Evolutionary conservation across 139 green algal species (phyloP).

Genomic region (Klebsormidium nitens): DNA sequence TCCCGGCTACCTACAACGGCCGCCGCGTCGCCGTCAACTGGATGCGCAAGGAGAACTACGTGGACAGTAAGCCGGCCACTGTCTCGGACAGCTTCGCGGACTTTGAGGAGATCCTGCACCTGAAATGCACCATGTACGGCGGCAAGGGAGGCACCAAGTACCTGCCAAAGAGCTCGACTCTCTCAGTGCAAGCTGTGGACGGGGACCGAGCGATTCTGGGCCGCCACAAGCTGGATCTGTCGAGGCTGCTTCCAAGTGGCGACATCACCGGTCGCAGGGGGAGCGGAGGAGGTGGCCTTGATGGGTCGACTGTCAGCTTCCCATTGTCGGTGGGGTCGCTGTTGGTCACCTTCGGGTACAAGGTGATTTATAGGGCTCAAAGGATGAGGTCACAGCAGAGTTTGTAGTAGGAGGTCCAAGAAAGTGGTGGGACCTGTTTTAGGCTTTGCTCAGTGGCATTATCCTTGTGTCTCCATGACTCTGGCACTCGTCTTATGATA

Average conservation of each 20-base stretch:
- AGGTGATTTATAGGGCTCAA: slow-evolving; percentile 6
- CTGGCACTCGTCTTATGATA: not conserved
- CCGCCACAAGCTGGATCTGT: slow-evolving; percentile 20
- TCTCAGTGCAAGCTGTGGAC: not conserved
- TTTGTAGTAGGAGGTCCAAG: slow-evolving; percentile 2
- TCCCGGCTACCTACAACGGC: slow-evolving; percentile 4
- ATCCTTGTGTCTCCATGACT: not conserved
- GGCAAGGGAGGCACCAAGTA: slow-evolving; percentile 15
- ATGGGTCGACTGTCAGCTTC: slow-evolving; percentile 18
- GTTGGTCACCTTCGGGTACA: slow-evolving; percentile 33
- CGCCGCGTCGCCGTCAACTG: not conserved
- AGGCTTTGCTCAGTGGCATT: not conserved
- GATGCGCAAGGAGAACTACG: not conserved
- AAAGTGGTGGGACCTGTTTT: not conserved
- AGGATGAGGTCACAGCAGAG: not conserved
- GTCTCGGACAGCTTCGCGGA: not conserved
- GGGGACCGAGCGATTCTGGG: slow-evolving; percentile 9
- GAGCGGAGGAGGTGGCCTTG: not conserved
- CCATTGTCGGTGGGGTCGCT: slow-evolving; percentile 10
- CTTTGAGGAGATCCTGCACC: not conserved
- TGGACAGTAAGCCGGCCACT: not conserved
- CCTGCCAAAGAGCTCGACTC: slow-evolving; percentile 11
- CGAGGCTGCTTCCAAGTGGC: slow-evolving; percentile 18
- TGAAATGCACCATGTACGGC: not conserved
- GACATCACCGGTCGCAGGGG: no score